Percentiles rank a stretch among this genome's conserved stretches.
phyloP scores from a whole-genome alignment of 306 rosid species.

The Quercus berberidifolia region DNA sequence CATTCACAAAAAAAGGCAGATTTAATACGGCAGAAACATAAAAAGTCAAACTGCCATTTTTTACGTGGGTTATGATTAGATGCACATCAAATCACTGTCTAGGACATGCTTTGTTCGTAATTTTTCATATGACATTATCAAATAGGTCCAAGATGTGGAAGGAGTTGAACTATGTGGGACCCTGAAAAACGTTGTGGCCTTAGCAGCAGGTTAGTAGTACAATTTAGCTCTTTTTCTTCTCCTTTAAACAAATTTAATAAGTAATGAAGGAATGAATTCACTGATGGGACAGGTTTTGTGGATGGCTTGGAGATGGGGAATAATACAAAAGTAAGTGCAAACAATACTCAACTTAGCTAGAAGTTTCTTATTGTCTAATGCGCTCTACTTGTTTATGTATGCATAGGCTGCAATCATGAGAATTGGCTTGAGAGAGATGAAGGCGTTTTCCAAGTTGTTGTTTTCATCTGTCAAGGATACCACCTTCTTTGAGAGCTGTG shows the following conservation, averaged over 20 bases:
- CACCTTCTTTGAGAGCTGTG: slow-evolving; percentile 93
- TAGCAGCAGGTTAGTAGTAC: slow-evolving; percentile 72
- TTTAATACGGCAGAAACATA: background rate
- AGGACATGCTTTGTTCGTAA: slow-evolving; percentile 9
- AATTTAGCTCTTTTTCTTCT: slow-evolving; percentile 1
- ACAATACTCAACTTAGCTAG: slow-evolving; percentile 4
- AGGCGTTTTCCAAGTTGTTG: slow-evolving; percentile 67
- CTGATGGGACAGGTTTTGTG: slow-evolving; percentile 68
- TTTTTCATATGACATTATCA: slow-evolving; percentile 20
- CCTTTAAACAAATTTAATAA: slow-evolving; percentile 9
- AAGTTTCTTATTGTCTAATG: background rate
- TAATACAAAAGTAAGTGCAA: slow-evolving; percentile 72
- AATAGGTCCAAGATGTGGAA: slow-evolving; percentile 81
- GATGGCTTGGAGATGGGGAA: slow-evolving; percentile 98
- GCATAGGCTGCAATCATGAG: slow-evolving; percentile 93
- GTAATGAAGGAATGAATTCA: slow-evolving; percentile 21
- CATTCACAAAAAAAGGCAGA: background rate
- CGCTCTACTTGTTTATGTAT: background rate
- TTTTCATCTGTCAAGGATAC: slow-evolving; percentile 82
- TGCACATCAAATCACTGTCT: background rate
- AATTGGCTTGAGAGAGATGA: slow-evolving; percentile 84
- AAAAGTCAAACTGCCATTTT: background rate
- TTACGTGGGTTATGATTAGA: background rate
- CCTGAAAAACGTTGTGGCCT: slow-evolving; percentile 83
- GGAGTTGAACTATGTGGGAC: slow-evolving; percentile 97